A percentile compares a stretch with the other conserved stretches of the same genome.
These are phyloP conservation scores for Dendrobium nobile DNA, from an alignment of 106 monocot genomes.

Conservation along the genomic window DNA sequence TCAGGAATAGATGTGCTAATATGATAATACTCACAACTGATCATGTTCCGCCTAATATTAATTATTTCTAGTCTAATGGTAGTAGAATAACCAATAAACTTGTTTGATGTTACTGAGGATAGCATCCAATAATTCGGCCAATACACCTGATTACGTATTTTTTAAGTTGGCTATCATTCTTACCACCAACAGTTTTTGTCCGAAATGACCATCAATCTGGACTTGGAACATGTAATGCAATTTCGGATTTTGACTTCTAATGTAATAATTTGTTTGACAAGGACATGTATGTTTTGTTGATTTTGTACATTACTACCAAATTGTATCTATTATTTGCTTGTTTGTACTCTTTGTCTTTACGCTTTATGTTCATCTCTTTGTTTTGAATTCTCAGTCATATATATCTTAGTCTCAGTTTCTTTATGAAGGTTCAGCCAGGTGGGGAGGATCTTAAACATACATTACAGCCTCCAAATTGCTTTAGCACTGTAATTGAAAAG, in stretches of 20 bases:
- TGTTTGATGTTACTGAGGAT: background rate
- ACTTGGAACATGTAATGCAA: background rate
- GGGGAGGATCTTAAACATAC: constrained; percentile 62
- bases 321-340: background rate
- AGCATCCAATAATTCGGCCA: background rate
- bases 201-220: background rate
- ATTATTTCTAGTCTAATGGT: background rate
- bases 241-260: background rate
- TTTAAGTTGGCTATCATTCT: background rate
- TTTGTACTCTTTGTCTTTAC: background rate
- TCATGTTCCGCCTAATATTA: background rate
- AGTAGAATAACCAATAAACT: background rate
- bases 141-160: background rate
- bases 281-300: background rate
- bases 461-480: constrained; percentile 61
- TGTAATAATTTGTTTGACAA: constrained; percentile 1
- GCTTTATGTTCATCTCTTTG: background rate
- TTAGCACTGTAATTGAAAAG: constrained; percentile 95
- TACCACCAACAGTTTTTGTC: background rate
- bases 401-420: constrained; percentile 3
- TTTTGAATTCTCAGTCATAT: background rate
- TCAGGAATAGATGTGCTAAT: background rate
- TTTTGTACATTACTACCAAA: background rate
- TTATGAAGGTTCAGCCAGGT: constrained; percentile 31
- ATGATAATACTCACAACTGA: background rate